Evolutionary conservation across 192 early-diverging fungal genomes (phyloP).

Genomic region (Podila clonocystis): DNA sequence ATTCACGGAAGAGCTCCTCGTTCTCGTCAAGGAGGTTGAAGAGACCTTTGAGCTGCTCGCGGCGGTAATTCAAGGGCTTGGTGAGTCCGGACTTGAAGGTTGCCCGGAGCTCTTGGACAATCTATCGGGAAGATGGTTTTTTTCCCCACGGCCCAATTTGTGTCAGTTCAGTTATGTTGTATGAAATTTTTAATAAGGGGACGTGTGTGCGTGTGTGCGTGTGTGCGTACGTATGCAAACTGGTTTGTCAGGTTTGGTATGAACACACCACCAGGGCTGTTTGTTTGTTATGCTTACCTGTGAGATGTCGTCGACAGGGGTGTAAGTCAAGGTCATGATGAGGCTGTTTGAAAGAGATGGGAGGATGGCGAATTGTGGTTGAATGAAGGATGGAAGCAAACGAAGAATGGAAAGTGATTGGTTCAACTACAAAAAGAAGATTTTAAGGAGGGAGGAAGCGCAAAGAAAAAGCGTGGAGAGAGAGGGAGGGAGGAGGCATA

Average conservation of each 20-base stretch:
- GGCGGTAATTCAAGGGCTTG: slow-evolving; percentile 56
- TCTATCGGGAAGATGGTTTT: slow-evolving; percentile 7
- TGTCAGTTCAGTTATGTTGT: neutral
- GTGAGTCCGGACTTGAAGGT: slow-evolving; percentile 54
- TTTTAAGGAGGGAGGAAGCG: too few relatives aligned
- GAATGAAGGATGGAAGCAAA: too few relatives aligned
- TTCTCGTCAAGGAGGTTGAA: slow-evolving; percentile 70
- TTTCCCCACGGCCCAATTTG: neutral
- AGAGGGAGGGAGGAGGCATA: too few relatives aligned
- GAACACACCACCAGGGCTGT: too few relatives aligned
- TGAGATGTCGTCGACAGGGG: slow-evolving; percentile 22
- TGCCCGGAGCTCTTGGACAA: slow-evolving; percentile 45
- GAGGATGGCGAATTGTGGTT: too few relatives aligned
- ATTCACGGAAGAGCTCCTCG: slow-evolving; percentile 61
- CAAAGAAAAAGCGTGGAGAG: too few relatives aligned
- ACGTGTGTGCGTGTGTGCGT: neutral
- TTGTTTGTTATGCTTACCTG: slow-evolving; percentile 5
- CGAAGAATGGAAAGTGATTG: too few relatives aligned
- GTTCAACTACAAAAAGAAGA: too few relatives aligned
- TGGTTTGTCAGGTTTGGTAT: too few relatives aligned
- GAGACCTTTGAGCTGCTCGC: slow-evolving; percentile 70
- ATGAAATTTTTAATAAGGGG: too few relatives aligned
- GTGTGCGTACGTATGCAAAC: too few relatives aligned
- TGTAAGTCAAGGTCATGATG: slow-evolving; percentile 21
- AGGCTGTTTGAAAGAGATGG: neutral